Base-by-base conservation (phyloP, 148 eudicot genomes). In the Salicornia ramosissima region DNA sequence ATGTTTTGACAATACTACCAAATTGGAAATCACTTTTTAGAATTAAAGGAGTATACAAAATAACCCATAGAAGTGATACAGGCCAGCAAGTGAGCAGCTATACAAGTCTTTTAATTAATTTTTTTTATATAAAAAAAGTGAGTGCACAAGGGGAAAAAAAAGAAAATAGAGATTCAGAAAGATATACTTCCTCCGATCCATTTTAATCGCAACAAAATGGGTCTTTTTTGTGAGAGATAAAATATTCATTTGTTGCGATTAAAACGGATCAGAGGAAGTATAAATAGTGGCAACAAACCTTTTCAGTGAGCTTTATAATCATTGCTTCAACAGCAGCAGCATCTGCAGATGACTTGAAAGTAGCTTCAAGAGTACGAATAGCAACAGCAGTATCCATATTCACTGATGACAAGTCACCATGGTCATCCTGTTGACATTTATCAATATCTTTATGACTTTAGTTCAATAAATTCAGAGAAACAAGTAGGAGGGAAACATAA, bases 341-440 rank as follows among this genome's bases (percentile, higher is more conserved):
- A 88, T 93, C 98, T 69, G 95, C 85, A 33, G 98, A 93, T 62
- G 97, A 86, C 80, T 86, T 93, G 72, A 84, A 93, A 58, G 97
- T 90, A 75, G 95, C 88, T 90, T 93, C 98, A 49, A 93, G 96
- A 67, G 96, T 93, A 71, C 97, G 97, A 74, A 93, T 93, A 43
- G 98, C 98, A n/a, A 93, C 96, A 71, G 98, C 98, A 67, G 98
- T 93, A 80, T 93, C 98, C 98, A 93, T 93, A 83, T 87, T 93
- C 63, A 93, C 98, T 60, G 96, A 70, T 73, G 97, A 90, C 77
- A 93, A 77, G 74, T 93, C 98, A 58, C 97, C 98, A 70, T 88
- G 82, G 68, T 93, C 96, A 84, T 93, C 98, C 98, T 93, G 95
- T 76, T 34, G 21, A 75, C 24, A 45, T n/a, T 71, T 39, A 26